Evolutionary conservation across 1,139 yeast species (phyloP), one percentile per base, ranked within the genome.

Genomic region (Geotrichum aggregatum): DNA sequence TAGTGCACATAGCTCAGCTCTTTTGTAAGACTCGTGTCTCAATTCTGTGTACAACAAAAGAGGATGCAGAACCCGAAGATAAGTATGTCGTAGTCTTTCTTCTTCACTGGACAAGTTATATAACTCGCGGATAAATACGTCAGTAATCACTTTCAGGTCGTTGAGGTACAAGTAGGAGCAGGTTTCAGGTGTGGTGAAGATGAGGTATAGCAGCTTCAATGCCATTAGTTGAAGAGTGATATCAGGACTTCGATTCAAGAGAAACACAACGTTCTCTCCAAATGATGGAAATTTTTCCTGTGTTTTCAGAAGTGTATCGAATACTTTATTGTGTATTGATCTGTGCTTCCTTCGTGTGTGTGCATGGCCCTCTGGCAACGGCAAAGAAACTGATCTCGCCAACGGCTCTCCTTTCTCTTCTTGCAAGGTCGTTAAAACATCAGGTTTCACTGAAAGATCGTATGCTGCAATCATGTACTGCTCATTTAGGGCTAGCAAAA

Each of bases 61-160:
- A 0, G 95, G 95, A 59, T 81, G 76, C 42, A 91, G 63, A 1
- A 89, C 92, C 55, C 95, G 76, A 44, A 91, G 69, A 61, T 85
- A 88, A 0, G 95, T 86, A 59, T 86, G 79, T 41, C 88, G 76
- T 49, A 89, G 71, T 47, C 79, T 74, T 58, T 83, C 89, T 40
- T 79, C 78, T 26, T 77, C 78, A 38, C 76, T 80, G 3, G 83
- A 71, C 48, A 88, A 69, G 63, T 89, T 82, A 58, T 79, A 78
- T 52, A 91, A 73, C 66, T 91, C 96, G 53, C 98, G 72, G 3
- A 89, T 76, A 51, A 91, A 75, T 7, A 92, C 88, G 60, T 89
- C 96, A n/a, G 86, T 81, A 56, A 92, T 76, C 4, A 92, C 95
- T 62, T 84, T 82, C 55, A 91, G 71, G 66, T 92, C 98, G 63